Conservation (phyloP, 1,284 basidiomycete species). For the Cutaneotrichosporon curvatum region DNA sequence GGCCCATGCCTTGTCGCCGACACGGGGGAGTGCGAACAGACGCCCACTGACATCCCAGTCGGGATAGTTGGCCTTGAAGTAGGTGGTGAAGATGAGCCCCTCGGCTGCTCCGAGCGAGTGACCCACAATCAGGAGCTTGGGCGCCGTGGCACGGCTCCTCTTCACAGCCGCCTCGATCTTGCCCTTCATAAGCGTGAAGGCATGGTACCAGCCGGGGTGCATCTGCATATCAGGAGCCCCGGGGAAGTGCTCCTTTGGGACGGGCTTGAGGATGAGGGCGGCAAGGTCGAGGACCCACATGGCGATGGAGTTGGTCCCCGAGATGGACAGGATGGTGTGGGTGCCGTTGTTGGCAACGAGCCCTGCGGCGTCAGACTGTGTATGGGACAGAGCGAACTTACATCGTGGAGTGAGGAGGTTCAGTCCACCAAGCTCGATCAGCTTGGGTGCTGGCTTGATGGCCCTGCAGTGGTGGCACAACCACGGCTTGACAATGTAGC, state of each 20-base stretch:
- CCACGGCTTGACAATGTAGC: too few species aligned
- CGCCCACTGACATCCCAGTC: slow-evolving; percentile 6
- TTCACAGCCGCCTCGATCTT: slow-evolving; percentile 5
- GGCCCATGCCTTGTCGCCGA: slow-evolving; percentile 24
- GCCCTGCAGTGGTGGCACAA: too few species aligned
- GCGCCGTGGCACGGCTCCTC: not conserved
- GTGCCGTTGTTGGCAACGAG: slow-evolving; percentile 10
- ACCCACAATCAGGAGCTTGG: slow-evolving; percentile 19
- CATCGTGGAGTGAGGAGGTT: too few species aligned
- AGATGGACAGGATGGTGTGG: slow-evolving; percentile 17
- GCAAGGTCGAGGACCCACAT: slow-evolving; percentile 16
- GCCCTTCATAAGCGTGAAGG: slow-evolving; percentile 16
- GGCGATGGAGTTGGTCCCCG: slow-evolving; percentile 22
- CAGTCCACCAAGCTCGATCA: too few species aligned
- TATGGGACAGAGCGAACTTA: too few species aligned
- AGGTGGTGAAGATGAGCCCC: slow-evolving; percentile 11
- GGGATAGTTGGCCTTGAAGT: slow-evolving; percentile 7
- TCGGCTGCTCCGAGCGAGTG: slow-evolving; percentile 24
- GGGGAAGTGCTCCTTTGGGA: slow-evolving; percentile 14
- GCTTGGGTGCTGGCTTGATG: too few species aligned
- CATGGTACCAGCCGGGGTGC: slow-evolving; percentile 23
- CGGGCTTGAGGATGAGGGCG: slow-evolving; percentile 4
- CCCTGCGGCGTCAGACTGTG: too few species aligned
- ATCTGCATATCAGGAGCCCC: slow-evolving; percentile 7
- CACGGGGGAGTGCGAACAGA: slow-evolving; percentile 20